Base-by-base conservation (phyloP, 1,284 basidiomycete species). In the Papiliotrema laurentii region DNA sequence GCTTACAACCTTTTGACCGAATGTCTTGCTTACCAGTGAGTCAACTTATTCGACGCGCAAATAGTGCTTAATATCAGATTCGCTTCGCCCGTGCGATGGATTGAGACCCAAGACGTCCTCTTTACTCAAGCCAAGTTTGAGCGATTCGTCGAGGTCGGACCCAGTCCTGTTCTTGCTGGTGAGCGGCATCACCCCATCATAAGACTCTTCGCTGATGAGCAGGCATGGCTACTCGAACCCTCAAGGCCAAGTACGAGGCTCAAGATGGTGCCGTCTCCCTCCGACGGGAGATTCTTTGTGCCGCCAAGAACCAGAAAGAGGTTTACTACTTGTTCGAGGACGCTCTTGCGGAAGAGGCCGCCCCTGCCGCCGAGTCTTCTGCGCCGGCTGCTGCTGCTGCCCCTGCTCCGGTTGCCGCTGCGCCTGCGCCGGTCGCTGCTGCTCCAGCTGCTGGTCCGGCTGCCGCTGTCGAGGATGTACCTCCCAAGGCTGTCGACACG, bases 261-360 rank as follows among this genome's bases (percentile, higher is more conserved):
- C 79, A 83, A 61, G 94, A 98, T 64, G 87, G 90, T 57, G 89
- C 93, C 3, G 78, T 86, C 55, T 85, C 85, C 59, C 85, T 82
- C 65, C 82, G 80, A 43, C 86, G 94, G 52, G 79, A 80, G 22
- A 92, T 98, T 64, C 81, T 89, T 55, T 97, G 94, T 74, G 87
- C 92, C 61, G 84, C 92, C 42, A 98, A 97, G 82, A 85, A 98
- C 71, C 81, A 81, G 58, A 96, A 94, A 76, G 91, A 97, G 73
- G 91, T 97, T 41, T 97, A 97, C 77, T 98, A 97, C 75, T 84
- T 89, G 65, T 96, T 92, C 74, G 94, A 97, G 71, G 96, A 98
- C 61, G 89, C 88, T 58, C 77, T 72, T 42, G 72, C 50, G 24
- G 76, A 73, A 39, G 66, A 64, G 30, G 64, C 70, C 28, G 64